phyloP scores from a whole-genome alignment of 208 protist genomes.

The Leishmania turanica region DNA sequence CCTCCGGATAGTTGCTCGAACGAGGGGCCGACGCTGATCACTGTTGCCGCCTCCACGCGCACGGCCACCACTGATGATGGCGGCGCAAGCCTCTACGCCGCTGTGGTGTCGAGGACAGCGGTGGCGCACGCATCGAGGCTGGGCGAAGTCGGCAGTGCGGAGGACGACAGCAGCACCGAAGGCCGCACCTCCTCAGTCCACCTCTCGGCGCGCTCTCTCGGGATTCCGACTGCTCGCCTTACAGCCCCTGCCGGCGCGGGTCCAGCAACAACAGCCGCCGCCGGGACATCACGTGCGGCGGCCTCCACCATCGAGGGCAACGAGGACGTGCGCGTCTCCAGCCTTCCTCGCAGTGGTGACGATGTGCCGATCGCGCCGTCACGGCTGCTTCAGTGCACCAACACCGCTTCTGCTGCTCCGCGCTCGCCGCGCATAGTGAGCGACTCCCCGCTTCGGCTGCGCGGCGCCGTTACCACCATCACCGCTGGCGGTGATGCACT shows the following conservation, averaged over 20 bases:
- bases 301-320: not conserved
- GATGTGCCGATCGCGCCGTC: not conserved
- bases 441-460: not conserved
- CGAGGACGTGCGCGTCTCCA: not conserved
- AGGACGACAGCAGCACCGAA: not conserved
- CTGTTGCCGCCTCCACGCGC: not conserved
- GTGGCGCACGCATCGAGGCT: not conserved
- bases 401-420: not conserved
- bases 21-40: not conserved
- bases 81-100: not conserved
- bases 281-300: not conserved
- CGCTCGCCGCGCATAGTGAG: not conserved
- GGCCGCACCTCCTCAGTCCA: not conserved
- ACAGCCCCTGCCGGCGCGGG: not conserved
- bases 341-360: not conserved
- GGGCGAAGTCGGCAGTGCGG: not conserved
- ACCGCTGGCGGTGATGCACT: not conserved
- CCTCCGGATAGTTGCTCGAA: not conserved
- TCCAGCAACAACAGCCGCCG: not conserved
- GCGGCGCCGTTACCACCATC: not conserved
- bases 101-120: not conserved
- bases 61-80: not conserved
- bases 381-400: not conserved
- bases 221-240: not conserved
- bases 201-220: not conserved